phyloP scores from a whole-genome alignment of 2,329 filamentous ascomycete species.

The Ophiostoma sp. region DNA sequence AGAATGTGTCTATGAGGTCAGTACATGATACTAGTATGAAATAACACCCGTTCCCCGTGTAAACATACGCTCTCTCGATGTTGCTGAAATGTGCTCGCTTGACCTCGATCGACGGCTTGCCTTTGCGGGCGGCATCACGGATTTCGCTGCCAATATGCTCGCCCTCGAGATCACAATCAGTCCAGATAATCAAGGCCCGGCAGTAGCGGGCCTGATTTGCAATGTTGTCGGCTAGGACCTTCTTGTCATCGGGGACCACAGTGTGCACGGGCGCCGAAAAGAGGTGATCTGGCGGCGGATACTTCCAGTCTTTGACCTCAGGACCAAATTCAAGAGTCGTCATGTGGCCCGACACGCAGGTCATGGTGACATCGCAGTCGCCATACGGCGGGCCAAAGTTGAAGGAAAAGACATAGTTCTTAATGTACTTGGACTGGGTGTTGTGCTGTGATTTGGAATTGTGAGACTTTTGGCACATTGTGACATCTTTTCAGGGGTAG shows the following conservation, averaged over 20 bases:
- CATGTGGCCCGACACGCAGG: conserved; percentile 86
- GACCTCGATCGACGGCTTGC: conserved; percentile 72
- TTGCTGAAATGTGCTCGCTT: conserved; percentile 93
- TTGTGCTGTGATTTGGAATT: conserved; percentile 57
- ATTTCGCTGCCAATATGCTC: conserved; percentile 96
- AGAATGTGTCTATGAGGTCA: conserved; percentile 71
- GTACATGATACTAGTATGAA: not conserved
- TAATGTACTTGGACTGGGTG: conserved; percentile 75
- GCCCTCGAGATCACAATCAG: conserved; percentile 95
- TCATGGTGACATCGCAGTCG: conserved; percentile 84
- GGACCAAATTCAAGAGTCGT: conserved; percentile 74
- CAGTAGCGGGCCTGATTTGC: conserved; percentile 70
- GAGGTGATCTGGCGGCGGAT: conserved; percentile 73
- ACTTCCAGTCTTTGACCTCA: conserved; percentile 75
- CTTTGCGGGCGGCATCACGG: conserved; percentile 72
- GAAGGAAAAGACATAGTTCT: conserved; percentile 92
- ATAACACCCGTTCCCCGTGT: not conserved
- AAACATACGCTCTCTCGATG: conserved; percentile 81
- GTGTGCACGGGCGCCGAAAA: conserved; percentile 79
- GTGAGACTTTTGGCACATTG: not conserved
- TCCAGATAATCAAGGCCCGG: conserved; percentile 91
- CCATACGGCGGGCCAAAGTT: conserved; percentile 82
- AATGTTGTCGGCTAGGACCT: conserved; percentile 81
- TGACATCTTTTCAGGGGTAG: no score
- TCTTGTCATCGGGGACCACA: conserved; percentile 71